A percentile compares a stretch with the other conserved stretches of the same genome.
Evolutionary conservation across 768 basidiomycete species (phyloP).

Genomic region (Xerocomus potaroensis): DNA sequence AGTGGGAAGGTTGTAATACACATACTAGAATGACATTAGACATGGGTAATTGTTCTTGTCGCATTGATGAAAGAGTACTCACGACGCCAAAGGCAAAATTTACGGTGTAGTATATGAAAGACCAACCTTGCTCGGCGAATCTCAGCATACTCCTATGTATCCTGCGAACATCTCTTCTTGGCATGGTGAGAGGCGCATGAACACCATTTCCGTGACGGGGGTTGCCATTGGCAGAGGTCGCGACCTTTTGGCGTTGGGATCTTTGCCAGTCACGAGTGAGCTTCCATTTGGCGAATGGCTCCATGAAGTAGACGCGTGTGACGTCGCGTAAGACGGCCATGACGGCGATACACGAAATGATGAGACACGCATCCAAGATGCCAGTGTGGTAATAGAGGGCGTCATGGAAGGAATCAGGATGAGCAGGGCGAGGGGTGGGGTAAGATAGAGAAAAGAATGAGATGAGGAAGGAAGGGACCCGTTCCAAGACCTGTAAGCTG

Average conservation of each 20-base stretch:
- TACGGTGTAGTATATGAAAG: conserved; percentile 69
- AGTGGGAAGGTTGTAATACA: conserved; percentile 71
- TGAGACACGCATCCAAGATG: conserved; percentile 70
- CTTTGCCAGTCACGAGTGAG: conserved; percentile 51
- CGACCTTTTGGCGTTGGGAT: conserved; percentile 18
- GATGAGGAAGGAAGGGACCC: conserved; percentile 50
- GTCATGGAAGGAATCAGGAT: conserved; percentile 69
- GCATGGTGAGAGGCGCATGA: conserved; percentile 16
- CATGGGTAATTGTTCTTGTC: neutral
- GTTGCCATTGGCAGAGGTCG: conserved; percentile 28
- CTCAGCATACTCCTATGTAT: conserved; percentile 72
- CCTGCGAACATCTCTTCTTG: conserved; percentile 49
- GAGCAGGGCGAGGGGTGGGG: conserved; percentile 49
- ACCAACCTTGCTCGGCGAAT: conserved; percentile 97
- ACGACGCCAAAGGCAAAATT: conserved; percentile 82
- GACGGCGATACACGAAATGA: conserved; percentile 75
- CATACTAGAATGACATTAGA: conserved; percentile 52
- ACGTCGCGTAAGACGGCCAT: conserved; percentile 88
- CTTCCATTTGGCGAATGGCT: conserved; percentile 78
- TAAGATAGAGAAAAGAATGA: conserved; percentile 77
- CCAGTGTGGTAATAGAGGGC: conserved; percentile 71
- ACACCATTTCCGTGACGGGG: conserved; percentile 24
- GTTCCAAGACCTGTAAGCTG: conserved; percentile 31
- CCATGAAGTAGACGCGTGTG: conserved; percentile 65
- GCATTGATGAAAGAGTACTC: conserved; percentile 36